Evolutionary conservation across 139 green algal genomes (phyloP), one percentile per base, ranked within the genome.

Genomic region (Chloropicon primus): DNA sequence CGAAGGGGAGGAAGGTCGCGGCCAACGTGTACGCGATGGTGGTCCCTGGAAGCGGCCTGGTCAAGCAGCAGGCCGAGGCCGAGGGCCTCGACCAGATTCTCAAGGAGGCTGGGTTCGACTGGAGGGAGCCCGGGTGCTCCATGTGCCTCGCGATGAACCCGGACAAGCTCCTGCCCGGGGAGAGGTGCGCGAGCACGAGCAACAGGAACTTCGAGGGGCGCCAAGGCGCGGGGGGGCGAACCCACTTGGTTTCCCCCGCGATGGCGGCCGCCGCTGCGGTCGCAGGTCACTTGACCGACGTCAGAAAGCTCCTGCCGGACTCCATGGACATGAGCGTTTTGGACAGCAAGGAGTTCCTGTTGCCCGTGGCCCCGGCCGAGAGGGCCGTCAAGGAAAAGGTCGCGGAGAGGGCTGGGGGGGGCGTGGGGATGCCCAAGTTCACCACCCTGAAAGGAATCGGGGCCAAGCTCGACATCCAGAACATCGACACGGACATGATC

Each of bases 401-500:
- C 28, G 27, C 75, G 2, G 78, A 27, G 5, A 10, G n/a, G n/a
- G 71, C 21, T 24, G 28, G 10, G 10, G 28, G 10, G 27, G 54
- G 28, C 21, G 27, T 22, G 24, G 80, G 76, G 54, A 81, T 84
- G 71, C 71, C 80, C 73, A 85, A 74, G 26, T 87, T 87, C 28
- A 80, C 76, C 26, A 80, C 53, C n/a, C 78, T 85, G 26, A 80
- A 77, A 17, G 80, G 83, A 28, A 72, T 74, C n/a, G 83, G 80
- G 27, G 84, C 81, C 2, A 78, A 79, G 75, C 72, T 88, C 26
- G 79, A 81, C 28, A 79, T 85, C 2, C 77, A 97, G 89, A 98
- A 98, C 85, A 97, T 98, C 27, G 93, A 98, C 72, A 98, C 93
- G 0, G 93, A 98, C 76, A 93, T 97, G 76, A 97, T 98, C 75